Conservation (phyloP, 2,329 filamentous ascomycete species). For the Aspergillus arachidicola region DNA sequence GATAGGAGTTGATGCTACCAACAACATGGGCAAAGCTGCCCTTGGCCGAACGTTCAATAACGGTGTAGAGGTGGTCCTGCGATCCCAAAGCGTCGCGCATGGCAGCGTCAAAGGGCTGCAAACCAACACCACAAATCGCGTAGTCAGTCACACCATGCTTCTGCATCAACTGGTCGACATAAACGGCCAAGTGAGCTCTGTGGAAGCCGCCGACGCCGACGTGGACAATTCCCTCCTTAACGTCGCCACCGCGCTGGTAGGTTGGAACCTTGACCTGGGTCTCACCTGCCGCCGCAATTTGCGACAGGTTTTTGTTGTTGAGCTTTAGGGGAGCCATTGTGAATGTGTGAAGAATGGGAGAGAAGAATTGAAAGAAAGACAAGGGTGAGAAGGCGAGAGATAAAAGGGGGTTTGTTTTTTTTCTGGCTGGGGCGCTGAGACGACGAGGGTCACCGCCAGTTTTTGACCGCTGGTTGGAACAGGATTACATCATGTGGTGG, state of each 20-base stretch:
- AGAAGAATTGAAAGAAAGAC: neutral
- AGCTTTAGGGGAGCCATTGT: conserved; percentile 43
- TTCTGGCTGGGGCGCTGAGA: neutral
- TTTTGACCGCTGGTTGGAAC: conserved; percentile 16
- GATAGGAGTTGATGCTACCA: conserved; percentile 57
- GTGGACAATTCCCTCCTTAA: conserved; percentile 60
- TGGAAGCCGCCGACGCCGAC: conserved; percentile 60
- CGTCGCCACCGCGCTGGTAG: conserved; percentile 46
- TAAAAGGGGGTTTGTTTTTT: neutral
- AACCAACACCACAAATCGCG: conserved; percentile 56
- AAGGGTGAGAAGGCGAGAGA: neutral
- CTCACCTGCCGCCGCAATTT: conserved; percentile 35
- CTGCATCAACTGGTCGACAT: conserved; percentile 53
- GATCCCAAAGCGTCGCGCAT: conserved; percentile 55
- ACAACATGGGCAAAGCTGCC: conserved; percentile 53
- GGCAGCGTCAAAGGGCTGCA: conserved; percentile 53
- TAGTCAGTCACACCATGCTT: conserved; percentile 50
- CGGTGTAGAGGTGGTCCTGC: conserved; percentile 58
- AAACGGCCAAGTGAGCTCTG: conserved; percentile 57
- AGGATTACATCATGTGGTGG: conserved; percentile 6
- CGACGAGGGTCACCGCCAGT: conserved; percentile 21
- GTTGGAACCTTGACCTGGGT: conserved; percentile 42
- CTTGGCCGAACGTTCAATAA: conserved; percentile 57
- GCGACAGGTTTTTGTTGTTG: conserved; percentile 41
- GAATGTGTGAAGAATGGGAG: neutral